phyloP scores from a whole-genome alignment of 768 basidiomycete genomes.

The Royoungia palumana region DNA sequence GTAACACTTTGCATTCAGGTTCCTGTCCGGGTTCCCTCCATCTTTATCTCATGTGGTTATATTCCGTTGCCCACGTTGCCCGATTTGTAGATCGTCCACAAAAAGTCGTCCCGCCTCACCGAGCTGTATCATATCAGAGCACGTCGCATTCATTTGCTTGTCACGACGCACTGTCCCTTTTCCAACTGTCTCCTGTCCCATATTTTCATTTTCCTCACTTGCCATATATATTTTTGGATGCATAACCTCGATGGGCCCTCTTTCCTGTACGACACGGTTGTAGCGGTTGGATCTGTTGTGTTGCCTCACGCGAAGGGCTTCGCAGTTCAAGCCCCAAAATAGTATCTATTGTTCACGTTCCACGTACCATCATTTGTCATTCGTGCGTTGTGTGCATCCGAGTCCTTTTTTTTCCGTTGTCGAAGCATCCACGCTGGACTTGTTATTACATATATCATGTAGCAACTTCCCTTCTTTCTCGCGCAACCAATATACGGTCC shows the following conservation, averaged over 20 bases:
- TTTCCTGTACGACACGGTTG: constrained; percentile 17
- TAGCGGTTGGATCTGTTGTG: constrained; percentile 28
- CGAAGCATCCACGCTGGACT: not conserved
- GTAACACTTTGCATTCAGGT: not conserved
- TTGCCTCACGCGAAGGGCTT: constrained; percentile 47
- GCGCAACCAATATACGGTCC: not conserved
- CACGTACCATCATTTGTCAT: not conserved
- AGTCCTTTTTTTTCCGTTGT: not conserved
- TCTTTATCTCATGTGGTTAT: not conserved
- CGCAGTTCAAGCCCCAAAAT: constrained; percentile 44
- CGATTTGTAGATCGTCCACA: constrained; percentile 16
- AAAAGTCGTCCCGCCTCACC: constrained; percentile 8
- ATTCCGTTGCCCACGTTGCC: not conserved
- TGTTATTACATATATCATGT: not conserved
- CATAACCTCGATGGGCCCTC: constrained; percentile 14
- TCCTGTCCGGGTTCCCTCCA: constrained; percentile 3
- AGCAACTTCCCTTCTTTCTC: not conserved
- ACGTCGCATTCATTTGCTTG: constrained; percentile 3
- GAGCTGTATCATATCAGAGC: constrained; percentile 20
- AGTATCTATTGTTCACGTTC: constrained; percentile 16
- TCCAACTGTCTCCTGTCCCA: not conserved
- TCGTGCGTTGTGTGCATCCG: not conserved
- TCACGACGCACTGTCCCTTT: constrained; percentile 6
- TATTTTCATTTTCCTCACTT: constrained; percentile 15
- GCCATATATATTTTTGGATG: constrained; percentile 32